phyloP scores from a whole-genome alignment of 78 protist genomes.

The Dictyostelium firmibasis region DNA sequence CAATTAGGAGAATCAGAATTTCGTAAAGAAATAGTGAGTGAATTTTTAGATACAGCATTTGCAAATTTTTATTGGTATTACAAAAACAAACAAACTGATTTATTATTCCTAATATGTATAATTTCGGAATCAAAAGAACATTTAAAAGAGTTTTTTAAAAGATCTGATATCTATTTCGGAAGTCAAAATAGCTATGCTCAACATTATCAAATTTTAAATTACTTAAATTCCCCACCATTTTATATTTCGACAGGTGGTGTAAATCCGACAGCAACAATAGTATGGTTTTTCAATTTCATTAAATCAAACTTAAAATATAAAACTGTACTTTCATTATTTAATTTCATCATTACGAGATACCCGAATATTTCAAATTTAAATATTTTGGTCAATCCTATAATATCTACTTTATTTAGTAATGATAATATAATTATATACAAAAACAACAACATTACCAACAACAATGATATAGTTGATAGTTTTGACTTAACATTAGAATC shows the following conservation, averaged over 20 bases:
- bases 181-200: not conserved
- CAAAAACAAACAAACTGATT: not conserved
- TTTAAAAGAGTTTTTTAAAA: not conserved
- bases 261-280: not conserved
- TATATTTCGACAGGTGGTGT: not conserved
- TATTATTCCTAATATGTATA: not conserved
- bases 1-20: not conserved
- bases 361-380: not conserved
- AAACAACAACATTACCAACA: not conserved
- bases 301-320: not conserved
- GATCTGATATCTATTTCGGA: not conserved
- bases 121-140: not conserved
- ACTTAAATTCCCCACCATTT: not conserved
- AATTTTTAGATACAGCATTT: not conserved
- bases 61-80: not conserved
- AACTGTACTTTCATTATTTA: not conserved
- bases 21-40: not conserved
- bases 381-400: not conserved
- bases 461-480: not conserved
- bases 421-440: not conserved
- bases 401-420: not conserved
- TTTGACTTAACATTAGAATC: not conserved
- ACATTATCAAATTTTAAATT: not conserved
- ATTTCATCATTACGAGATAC: not conserved
- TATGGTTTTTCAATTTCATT: not conserved